phyloP scores from a whole-genome alignment of 2,329 filamentous ascomycete species.

The Pseudocercospora crystallina region DNA sequence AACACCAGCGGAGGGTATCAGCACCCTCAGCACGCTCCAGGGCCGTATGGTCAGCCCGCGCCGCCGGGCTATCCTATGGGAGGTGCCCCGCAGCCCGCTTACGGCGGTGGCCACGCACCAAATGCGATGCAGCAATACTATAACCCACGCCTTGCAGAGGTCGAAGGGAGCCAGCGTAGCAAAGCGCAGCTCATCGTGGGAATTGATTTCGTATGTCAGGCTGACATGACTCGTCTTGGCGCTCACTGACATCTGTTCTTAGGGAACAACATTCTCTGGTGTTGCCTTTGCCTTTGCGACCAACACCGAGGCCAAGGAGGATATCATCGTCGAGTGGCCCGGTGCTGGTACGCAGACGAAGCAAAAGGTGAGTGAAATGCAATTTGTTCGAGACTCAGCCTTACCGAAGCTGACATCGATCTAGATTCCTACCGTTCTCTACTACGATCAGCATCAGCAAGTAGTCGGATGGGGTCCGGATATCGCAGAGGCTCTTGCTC shows the following conservation, averaged over 20 bases:
- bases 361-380: conserved; percentile 71
- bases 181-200: conserved; percentile 98
- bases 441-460: conserved; percentile 99
- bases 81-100: conserved; percentile 28
- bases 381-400: conserved; percentile 7
- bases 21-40: conserved; percentile 42
- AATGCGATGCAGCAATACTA: conserved; percentile 19
- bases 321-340: conserved; percentile 99
- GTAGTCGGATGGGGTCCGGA: conserved; percentile 99
- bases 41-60: conserved; percentile 41
- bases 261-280: conserved; percentile 97
- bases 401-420: conserved; percentile 11
- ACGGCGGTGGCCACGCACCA: conserved; percentile 19
- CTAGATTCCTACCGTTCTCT: conserved; percentile 97
- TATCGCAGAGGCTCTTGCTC: conserved; percentile 93
- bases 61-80: conserved; percentile 41
- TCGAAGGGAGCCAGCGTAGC: conserved; percentile 82
- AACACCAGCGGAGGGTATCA: conserved; percentile 50
- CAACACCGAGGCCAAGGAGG: conserved; percentile 95
- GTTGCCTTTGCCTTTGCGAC: conserved; percentile 92
- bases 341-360: conserved; percentile 97
- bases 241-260: conserved; percentile 19
- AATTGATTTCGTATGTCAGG: conserved; percentile 83
- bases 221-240: neutral
- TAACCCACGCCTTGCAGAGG: conserved; percentile 53